Evolutionary conservation across 169 alveolate species (phyloP), one percentile per base, ranked within the genome.

Genomic region (Plasmodium knowlesi): DNA sequence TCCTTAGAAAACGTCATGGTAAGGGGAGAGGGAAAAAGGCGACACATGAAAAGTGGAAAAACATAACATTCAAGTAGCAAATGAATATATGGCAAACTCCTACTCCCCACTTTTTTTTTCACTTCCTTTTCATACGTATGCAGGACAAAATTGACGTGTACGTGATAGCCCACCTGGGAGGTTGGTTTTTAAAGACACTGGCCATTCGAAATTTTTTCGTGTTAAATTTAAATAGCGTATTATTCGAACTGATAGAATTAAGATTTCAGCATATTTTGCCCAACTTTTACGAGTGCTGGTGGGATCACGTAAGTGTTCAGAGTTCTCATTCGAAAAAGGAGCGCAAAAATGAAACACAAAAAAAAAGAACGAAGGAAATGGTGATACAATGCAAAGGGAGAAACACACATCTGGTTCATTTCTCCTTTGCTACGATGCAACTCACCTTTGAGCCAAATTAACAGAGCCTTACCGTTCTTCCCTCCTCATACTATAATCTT

Each of bases 271-370:
- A 88, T 30, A 32, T 88, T 22, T 80, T 88, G 80, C 93, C 93
- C 14, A 88, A 88, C 46, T 88, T 88, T 88, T 88, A 88, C 50
- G 93, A 88, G 71, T 88, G 93, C 32, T 88, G 93, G 93, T 88
- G 93, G 93, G 93, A 88, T 19, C 93, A 88, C 50, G 93, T 88
- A 54, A 88, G 93, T 57, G 39, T 37, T 37, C 12, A 25, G 50
- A 67, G 37, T 67, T 9, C 16, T n/a, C 30, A 19, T 67, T 2
- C 39, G 14, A 25, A 67, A 53, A n/a, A 25, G 41, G 28, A 16
- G 78, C 14, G 14, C 57, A 71, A 73, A 84, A 34, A 84, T 46
- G 37, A 0, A 84, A 50, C 50, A 16, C 54, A 43, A 43, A 43
- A 43, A 43, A 46, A 12, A 34, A 12, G 19, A 3, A 83, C 16